Evolutionary conservation across 169 alveolate genomes (phyloP), one percentile per base, ranked within the genome.

Genomic region (Plasmodium ovale): DNA sequence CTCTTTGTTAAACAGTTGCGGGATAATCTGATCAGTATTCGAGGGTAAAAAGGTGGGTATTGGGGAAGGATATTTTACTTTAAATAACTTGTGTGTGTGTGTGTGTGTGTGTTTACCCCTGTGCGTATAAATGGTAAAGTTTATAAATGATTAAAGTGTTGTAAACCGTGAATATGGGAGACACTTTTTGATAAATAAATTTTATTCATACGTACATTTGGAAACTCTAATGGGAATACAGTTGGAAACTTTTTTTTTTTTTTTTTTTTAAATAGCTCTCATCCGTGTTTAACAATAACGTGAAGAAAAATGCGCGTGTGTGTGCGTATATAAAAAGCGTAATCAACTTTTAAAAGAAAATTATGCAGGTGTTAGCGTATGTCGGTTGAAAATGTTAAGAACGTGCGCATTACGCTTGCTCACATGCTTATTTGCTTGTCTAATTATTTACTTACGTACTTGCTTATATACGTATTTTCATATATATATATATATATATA

Each of bases 101-200:
- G 37, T 47, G 1, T 58, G 21, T 39, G 25, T 70, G 62, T 60
- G 29, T 47, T 16, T 42, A 25, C 33, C 25, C 16, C 3, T 37
- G 7, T 67, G 16, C 72, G 25, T 39, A 23, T 67, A 39, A 42
- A 27, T 67, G 77, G 23, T 65, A 10, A 73, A 74, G 44, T 74
- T 74, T 74, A 74, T 74, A 74, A 74, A 47, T 74, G 88, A 74
- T 44, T 19, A 74, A 74, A 74, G 44, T 74, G 88, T 74, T 53
- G 23, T 37, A 74, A 74, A 74, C 88, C 88, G 16, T n/a, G n/a
- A n/a, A 16, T 10, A 21, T 54, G 74, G 88, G 56, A 68, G 88
- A 74, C 88, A 74, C 60, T 74, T 74, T 74, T 74, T 74, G 88
- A 74, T 39, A 74, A 74, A 60, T 74, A 56, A 74, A 74, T 14